These are phyloP conservation scores for Dipodascus albidus DNA, from an alignment of 805 yeast genomes.

Conservation along the genomic window DNA sequence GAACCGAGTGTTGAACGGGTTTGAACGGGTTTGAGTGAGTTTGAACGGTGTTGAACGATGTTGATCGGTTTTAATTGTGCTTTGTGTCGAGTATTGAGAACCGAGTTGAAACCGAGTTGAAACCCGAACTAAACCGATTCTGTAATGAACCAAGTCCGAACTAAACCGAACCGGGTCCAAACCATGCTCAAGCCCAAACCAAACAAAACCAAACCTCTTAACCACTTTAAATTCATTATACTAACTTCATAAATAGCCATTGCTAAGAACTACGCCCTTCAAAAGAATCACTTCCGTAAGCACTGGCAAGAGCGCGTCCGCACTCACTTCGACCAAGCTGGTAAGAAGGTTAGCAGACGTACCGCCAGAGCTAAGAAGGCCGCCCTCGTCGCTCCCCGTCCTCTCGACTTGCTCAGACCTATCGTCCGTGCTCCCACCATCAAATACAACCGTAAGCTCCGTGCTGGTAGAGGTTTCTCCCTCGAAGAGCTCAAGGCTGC, in stretches of 20 bases:
- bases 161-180: too few species aligned
- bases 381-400: slow-evolving; percentile 94
- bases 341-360: slow-evolving; percentile 97
- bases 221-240: too few species aligned
- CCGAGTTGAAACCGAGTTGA: too few species aligned
- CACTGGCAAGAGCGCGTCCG: slow-evolving; percentile 99
- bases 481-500: slow-evolving; percentile 97
- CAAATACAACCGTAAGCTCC: slow-evolving; percentile 98
- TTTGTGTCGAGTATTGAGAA: too few species aligned
- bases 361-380: slow-evolving; percentile 88
- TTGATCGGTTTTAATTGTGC: too few species aligned
- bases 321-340: slow-evolving; percentile 99
- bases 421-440: slow-evolving; percentile 97
- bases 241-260: slow-evolving; percentile 51
- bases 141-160: too few species aligned
- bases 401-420: slow-evolving; percentile 93
- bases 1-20: neutral
- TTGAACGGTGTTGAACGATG: too few species aligned
- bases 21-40: neutral
- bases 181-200: too few species aligned
- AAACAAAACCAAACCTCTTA: too few species aligned
- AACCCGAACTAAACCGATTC: too few species aligned
- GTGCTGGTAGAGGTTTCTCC: slow-evolving; percentile 99
- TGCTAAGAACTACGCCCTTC: slow-evolving; percentile 96
- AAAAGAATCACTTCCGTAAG: slow-evolving; percentile 99